Evolutionary conservation across 257 asterid genomes (phyloP).

Genomic region (Gynochthodes officinalis): DNA sequence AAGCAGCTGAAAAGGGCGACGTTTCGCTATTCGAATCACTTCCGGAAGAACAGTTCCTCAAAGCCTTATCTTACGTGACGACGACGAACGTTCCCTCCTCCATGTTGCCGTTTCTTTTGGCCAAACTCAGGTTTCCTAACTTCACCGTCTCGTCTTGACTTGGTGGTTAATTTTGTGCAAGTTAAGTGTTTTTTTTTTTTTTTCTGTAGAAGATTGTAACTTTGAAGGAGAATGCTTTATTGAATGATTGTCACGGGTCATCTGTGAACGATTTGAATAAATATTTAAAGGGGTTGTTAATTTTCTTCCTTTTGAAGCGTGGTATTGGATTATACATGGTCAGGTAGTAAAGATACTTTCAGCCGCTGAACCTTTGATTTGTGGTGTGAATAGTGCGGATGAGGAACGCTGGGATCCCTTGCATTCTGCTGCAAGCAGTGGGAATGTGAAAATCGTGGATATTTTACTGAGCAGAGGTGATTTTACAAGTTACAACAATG

Average conservation of each 20-base stretch:
- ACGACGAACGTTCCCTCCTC: conserved; percentile 85
- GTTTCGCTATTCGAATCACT: conserved; percentile 57
- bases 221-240: not conserved
- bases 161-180: not conserved
- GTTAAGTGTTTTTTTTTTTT: not conserved
- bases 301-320: not conserved
- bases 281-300: not conserved
- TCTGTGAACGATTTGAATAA: no score
- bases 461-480: conserved; percentile 64
- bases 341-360: conserved; percentile 74
- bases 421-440: conserved; percentile 94
- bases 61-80: conserved; percentile 67
- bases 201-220: not conserved
- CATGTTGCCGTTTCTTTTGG: conserved; percentile 89
- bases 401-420: conserved; percentile 99
- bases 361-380: conserved; percentile 50
- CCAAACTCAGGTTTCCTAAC: conserved; percentile 44
- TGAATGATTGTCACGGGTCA: no score
- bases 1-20: conserved; percentile 77
- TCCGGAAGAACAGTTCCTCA: conserved; percentile 46
- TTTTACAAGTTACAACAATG: not conserved
- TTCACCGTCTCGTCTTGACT: not conserved
- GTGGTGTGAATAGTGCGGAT: conserved; percentile 59
- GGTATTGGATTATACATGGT: conserved; percentile 21
- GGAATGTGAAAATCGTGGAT: conserved; percentile 63